Base-by-base conservation (phyloP, 331 rosid species). In the Dryas integrifolia region DNA sequence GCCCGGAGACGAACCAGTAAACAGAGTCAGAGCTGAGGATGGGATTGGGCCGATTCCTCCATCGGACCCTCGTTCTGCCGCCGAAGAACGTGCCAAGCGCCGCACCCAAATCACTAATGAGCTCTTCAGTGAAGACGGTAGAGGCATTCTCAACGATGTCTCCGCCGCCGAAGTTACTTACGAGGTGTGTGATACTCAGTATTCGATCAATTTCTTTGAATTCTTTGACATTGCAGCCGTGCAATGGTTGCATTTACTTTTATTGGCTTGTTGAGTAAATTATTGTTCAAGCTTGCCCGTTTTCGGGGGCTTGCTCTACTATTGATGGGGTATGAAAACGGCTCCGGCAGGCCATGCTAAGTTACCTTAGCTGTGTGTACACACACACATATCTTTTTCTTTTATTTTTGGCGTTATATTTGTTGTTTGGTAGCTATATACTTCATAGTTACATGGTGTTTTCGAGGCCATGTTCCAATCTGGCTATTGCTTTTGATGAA, bases 61-160 rank as follows among this genome's bases (percentile, higher is more conserved):
- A 81, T 2, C 56, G 59, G 85, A 91, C 65, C 91, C 97, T 2
- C 67, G 69, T 0, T 2, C 15, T 56, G 98, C 92, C 55, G 95
- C 97, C 49, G 86, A 89, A 77, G 92, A 85, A 68, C 83, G 98
- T 7, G 81, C 82, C 8, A 82, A 82, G 58, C 91, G 77, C n/a
- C 88, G 97, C 60, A 88, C 80, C 66, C 59, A 87, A 50, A 85
- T 96, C 59, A 66, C 91, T 10, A 93, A 86, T 63, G 88, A 86
- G 58, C 60, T 87, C 8, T 79, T 75, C 58, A 92, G 82, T 55
- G 89, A 82, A 55, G 59, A 55, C 5, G 10, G 30, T 55, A 26
- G 30, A 9, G 59, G 59, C 59, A 9, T 55, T 55, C 3, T 55
- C 7, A 84, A 65, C 18, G 82, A 88, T 46, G 48, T 81, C 41